phyloP scores from a whole-genome alignment of 441 rosid species.

The Croton setiger region DNA sequence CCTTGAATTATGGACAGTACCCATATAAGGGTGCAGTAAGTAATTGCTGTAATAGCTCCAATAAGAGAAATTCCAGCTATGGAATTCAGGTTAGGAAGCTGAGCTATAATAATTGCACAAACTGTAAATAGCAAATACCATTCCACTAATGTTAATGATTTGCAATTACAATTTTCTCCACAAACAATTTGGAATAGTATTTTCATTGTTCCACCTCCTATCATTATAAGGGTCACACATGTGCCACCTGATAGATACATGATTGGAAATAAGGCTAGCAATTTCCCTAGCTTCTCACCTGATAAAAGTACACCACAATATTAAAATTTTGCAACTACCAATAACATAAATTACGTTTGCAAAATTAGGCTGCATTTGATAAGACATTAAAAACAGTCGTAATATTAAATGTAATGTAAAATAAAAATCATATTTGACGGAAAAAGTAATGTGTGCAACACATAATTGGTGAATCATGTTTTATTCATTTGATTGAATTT shows the following conservation, averaged over 20 bases:
- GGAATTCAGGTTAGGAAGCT: conserved; percentile 63
- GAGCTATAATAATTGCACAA: conserved; percentile 40
- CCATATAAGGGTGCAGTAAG: conserved; percentile 52
- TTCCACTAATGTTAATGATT: conserved; percentile 29
- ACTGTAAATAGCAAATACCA: conserved; percentile 50
- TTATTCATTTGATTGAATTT: too few species aligned
- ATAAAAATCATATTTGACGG: too few species aligned
- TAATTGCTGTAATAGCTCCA: conserved; percentile 53
- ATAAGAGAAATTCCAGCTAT: conserved; percentile 57
- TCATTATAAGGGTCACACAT: conserved; percentile 47
- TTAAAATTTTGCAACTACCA: too few species aligned
- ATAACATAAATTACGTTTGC: too few species aligned
- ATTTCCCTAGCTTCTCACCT: conserved; percentile 54
- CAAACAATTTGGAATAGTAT: conserved; percentile 39
- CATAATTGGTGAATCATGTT: too few species aligned
- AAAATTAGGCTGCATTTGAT: too few species aligned
- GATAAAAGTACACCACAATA: conserved; percentile 5
- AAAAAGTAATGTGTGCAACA: too few species aligned
- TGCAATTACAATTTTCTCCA: conserved; percentile 22
- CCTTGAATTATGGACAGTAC: conserved; percentile 29
- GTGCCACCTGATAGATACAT: conserved; percentile 66
- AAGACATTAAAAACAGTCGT: too few species aligned
- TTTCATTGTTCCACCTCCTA: conserved; percentile 50
- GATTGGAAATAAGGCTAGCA: conserved; percentile 46
- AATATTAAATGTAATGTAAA: too few species aligned